Base-by-base conservation (phyloP, 371 early-diverging fungal genomes). In the Cokeromyces recurvatus region DNA sequence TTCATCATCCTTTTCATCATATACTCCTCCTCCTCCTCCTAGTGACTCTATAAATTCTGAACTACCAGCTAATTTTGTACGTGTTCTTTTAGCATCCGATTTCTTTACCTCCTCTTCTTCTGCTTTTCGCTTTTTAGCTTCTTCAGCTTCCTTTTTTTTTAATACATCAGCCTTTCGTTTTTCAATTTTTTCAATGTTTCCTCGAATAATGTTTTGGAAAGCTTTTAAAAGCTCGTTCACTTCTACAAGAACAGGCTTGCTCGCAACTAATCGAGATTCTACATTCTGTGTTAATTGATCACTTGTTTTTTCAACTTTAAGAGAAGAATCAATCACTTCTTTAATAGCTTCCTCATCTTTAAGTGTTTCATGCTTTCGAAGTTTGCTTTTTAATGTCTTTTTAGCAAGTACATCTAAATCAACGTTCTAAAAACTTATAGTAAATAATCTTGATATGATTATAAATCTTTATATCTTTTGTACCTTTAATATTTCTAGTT, bases 31-130 rank as follows among this genome's bases (percentile, higher is more conserved):
- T n/a, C 11, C 50, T 15, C 37, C 44, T 15, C 47, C 58, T 34
- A 73, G 46, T 8, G 69, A 59, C 0, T 59, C 63, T 16, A 67
- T 46, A 43, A 73, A 73, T 38, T 55, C 53, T 10, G 74, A 73
- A 32, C 55, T 40, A 25, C 41, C 50, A 12, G 20, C 21, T 25
- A 32, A 36, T 22, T 24, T 31, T 17, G 16, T 42, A 14, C 38
- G 23, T 19, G 31, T 46, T 43, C 48, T 53, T 21, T 45, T 35
- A 15, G 17, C 38, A 14, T 43, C 48, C 15, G 20, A 20, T 20
- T 46, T 38, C 16, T 41, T 38, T 20, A 47, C 38, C n/a, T 48
- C 38, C 31, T 46, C 35, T 16, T 55, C 52, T 0, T 48, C 53
- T 31, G 24, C 53, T 32, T 62, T 49, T 20, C 39, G 24, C 36